phyloP scores from a whole-genome alignment of 192 early-diverging fungal genomes.

The Coemansia asiatica region DNA sequence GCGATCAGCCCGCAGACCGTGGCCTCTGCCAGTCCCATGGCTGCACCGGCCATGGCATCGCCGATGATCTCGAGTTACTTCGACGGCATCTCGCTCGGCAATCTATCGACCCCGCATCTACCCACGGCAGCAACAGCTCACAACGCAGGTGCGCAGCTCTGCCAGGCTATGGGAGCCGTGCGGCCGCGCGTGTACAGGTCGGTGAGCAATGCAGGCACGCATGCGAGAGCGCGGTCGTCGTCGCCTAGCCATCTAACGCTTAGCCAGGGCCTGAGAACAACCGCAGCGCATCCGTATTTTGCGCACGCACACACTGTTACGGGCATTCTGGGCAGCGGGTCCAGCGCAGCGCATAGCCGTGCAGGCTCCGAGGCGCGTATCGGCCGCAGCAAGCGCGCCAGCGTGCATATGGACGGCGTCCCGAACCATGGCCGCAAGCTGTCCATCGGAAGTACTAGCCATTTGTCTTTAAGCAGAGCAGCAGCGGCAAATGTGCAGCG shows the following conservation, averaged over 20 bases:
- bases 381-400: background rate
- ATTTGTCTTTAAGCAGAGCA: background rate
- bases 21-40: background rate
- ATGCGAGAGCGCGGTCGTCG: conserved; percentile 24
- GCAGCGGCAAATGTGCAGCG: background rate
- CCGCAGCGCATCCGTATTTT: conserved; percentile 22
- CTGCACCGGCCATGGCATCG: background rate
- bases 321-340: background rate
- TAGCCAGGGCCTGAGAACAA: conserved; percentile 4
- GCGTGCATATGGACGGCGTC: background rate
- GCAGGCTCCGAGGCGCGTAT: background rate
- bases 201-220: conserved; percentile 29
- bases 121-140: background rate
- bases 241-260: conserved; percentile 22
- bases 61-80: conserved; percentile 16
- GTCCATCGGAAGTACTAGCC: background rate
- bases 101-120: background rate
- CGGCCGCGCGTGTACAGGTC: conserved; percentile 27
- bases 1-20: background rate
- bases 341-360: background rate
- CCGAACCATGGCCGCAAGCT: background rate
- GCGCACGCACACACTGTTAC: background rate
- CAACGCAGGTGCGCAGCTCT: conserved; percentile 9
- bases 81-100: conserved; percentile 18
- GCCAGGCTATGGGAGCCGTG: background rate